A percentile compares a stretch with the other conserved stretches of the same genome.
Evolutionary conservation across 805 yeast species (phyloP).

Genomic region (Saturnispora halmiae): DNA sequence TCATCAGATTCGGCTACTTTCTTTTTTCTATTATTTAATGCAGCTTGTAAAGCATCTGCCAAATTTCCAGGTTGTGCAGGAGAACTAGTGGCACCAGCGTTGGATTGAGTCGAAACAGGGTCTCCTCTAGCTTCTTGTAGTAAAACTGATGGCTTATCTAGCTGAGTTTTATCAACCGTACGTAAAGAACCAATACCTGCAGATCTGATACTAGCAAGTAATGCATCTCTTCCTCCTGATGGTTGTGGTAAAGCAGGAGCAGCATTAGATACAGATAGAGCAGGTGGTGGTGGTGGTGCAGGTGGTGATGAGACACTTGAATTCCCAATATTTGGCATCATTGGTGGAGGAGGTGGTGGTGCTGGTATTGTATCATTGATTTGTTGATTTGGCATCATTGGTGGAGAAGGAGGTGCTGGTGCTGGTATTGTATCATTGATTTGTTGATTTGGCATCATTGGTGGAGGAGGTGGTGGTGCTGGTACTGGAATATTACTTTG

Average conservation of each 20-base stretch:
- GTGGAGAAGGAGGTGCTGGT: slow-evolving; percentile 20
- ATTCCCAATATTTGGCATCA: slow-evolving; percentile 14
- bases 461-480: slow-evolving; percentile 22
- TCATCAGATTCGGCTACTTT: slow-evolving; percentile 78
- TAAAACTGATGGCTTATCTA: slow-evolving; percentile 69
- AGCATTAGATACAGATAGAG: slow-evolving; percentile 27
- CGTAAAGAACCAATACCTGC: slow-evolving; percentile 64
- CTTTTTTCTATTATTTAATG: slow-evolving; percentile 70
- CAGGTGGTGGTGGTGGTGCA: slow-evolving; percentile 27
- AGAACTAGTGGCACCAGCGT: slow-evolving; percentile 31
- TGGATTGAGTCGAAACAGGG: slow-evolving; percentile 29
- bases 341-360: slow-evolving; percentile 21
- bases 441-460: slow-evolving; percentile 21
- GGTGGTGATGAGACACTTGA: slow-evolving; percentile 10
- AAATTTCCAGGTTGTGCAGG: slow-evolving; percentile 40
- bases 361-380: slow-evolving; percentile 23
- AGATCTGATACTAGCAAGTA: slow-evolving; percentile 76
- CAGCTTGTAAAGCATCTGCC: slow-evolving; percentile 42
- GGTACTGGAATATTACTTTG: slow-evolving; percentile 15
- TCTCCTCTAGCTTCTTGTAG: slow-evolving; percentile 68
- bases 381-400: slow-evolving; percentile 21
- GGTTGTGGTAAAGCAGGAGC: slow-evolving; percentile 31
- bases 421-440: slow-evolving; percentile 23
- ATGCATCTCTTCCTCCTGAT: slow-evolving; percentile 60
- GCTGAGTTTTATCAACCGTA: slow-evolving; percentile 73